Evolutionary conservation across 768 basidiomycete species (phyloP).

Genomic region (Naganishia friedmannii): DNA sequence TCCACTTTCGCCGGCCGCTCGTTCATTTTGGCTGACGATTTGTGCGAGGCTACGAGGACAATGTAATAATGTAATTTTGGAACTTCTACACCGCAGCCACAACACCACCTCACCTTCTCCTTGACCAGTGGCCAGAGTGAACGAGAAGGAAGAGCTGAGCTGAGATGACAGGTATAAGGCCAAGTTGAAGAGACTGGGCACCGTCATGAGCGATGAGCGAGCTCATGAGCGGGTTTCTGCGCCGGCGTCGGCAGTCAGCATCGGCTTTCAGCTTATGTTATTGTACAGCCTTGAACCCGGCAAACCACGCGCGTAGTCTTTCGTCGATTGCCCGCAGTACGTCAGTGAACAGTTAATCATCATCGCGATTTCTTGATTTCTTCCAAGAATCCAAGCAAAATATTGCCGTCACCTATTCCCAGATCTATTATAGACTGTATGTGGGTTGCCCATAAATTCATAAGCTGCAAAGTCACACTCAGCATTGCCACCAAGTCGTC

Average conservation of each 20-base stretch:
- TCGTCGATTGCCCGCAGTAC: not conserved
- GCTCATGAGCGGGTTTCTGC: no score
- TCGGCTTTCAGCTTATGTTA: not conserved
- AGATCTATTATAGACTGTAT: not conserved
- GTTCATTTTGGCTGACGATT: not conserved
- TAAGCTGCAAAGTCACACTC: not conserved
- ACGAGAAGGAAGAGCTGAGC: not conserved
- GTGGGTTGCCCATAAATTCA: not conserved
- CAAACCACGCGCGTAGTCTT: not conserved
- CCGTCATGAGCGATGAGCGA: not conserved
- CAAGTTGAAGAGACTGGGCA: not conserved
- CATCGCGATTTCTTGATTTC: slow-evolving; percentile 1
- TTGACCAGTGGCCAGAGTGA: not conserved
- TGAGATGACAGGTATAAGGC: not conserved
- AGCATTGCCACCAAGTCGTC: no score
- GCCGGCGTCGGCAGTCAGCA: slow-evolving; percentile 4
- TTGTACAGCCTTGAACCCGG: slow-evolving; percentile 2
- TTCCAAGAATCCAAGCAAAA: no score
- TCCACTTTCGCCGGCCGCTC: not conserved
- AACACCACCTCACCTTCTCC: not conserved
- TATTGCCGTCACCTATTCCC: slow-evolving; percentile 1
- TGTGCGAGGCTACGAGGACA: not conserved
- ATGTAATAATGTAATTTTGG: no score
- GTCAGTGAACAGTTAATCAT: not conserved
- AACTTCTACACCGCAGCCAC: not conserved